These are phyloP conservation scores for Sambucus nigra DNA, from an alignment of 129 eudicot species.

Conservation along the genomic window DNA sequence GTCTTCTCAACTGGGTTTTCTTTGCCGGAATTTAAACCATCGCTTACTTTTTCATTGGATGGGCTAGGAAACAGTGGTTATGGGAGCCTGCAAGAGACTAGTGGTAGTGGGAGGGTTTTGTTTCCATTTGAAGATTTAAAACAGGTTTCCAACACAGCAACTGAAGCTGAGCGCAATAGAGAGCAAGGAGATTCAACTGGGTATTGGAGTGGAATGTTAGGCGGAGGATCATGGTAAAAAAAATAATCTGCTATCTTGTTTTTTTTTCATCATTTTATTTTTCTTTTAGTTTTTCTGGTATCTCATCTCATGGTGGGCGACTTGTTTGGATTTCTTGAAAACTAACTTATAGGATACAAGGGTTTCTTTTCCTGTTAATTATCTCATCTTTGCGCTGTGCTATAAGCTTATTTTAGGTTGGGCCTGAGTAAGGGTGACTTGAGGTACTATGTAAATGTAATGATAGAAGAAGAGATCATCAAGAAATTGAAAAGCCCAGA, in stretches of 20 bases:
- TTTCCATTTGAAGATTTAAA: conserved; percentile 81
- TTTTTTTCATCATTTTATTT: conserved; percentile 9
- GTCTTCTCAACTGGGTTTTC: conserved; percentile 44
- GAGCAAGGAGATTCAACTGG: conserved; percentile 62
- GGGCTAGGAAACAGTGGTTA: conserved; percentile 38
- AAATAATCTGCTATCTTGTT: conserved; percentile 3
- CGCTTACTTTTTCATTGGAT: conserved; percentile 47
- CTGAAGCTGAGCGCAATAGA: conserved; percentile 23
- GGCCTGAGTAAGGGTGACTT: conserved; percentile 10
- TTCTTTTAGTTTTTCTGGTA: conserved; percentile 10
- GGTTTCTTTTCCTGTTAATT: conserved; percentile 18
- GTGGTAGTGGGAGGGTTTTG: conserved; percentile 48
- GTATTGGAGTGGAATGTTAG: conserved; percentile 74
- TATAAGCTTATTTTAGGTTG: conserved; percentile 15
- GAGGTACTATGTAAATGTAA: not conserved
- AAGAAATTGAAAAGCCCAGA: conserved; percentile 21
- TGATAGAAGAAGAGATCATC: conserved; percentile 21
- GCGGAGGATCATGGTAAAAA: conserved; percentile 69
- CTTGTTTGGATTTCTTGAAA: conserved; percentile 34
- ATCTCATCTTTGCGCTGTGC: conserved; percentile 10
- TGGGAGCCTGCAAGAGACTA: conserved; percentile 30
- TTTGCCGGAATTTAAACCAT: conserved; percentile 40
- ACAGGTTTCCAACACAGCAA: conserved; percentile 26
- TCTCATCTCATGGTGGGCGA: too few relatives aligned
- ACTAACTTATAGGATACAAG: conserved; percentile 44